Base-by-base conservation (phyloP, 768 basidiomycete species). In the Amanita polypyramis region DNA sequence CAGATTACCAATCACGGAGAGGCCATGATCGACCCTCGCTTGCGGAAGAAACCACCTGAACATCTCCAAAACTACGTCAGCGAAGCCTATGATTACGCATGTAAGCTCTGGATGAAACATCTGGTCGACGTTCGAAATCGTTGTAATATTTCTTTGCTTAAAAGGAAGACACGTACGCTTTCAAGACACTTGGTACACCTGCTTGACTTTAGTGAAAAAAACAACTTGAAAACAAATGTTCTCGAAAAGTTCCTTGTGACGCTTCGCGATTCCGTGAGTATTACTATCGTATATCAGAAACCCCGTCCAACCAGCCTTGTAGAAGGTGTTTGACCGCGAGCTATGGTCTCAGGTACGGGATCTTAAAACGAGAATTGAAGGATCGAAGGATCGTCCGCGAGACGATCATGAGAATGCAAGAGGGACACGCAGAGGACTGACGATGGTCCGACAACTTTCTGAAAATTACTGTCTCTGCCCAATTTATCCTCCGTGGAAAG, bases 81-180 rank as follows among this genome's bases (percentile, higher is more conserved):
- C 15, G 44, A 45, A 45, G 34, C 44, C 14, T 45, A 45, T 8
- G 17, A 23, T 19, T 45, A 45, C 23, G 44, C 44, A 10, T 21
- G 5, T 6, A 25, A 27, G 8, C 36, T 36, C 23, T 45, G 34
- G 44, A 36, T 45, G 11, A 34, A 21, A 19, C 44, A 45, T 37
- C 10, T 36, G 11, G 25, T n/a, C 36, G 23, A 45, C 8, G 44
- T 11, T 27, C 44, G 25, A 27, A 23, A 34, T n/a, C 3, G 32
- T 23, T 25, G 35, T 9, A 8, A 6, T 34, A 27, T 23, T 17
- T 4, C 9, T n/a, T 34, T 21, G 14, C 30, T 45, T n/a, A 35
- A 34, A 25, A 0, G 11, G 10, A 45, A 45, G 34, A 25, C 36
- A 20, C 7, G 1, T 0, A 12, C n/a, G 2, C 36, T 29, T 17